A percentile compares a stretch with the other conserved stretches of the same genome.
These are phyloP conservation scores for Gnetum montanum DNA, from an alignment of 75 land plant species.

Conservation along the genomic window DNA sequence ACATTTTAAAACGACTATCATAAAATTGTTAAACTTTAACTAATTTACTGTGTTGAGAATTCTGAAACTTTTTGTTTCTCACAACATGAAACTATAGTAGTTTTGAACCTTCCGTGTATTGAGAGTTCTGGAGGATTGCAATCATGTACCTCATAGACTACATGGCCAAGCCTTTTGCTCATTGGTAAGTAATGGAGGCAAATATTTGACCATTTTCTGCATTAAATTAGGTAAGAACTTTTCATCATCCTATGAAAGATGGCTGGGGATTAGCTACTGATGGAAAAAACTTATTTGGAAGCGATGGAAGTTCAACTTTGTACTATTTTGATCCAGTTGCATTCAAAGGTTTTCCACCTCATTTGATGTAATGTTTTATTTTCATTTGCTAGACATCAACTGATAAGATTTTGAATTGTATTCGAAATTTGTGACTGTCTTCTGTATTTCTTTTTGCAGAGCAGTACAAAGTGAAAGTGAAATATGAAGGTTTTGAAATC, in stretches of 20 bases:
- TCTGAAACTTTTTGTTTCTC: background rate
- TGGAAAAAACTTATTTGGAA: conserved; percentile 76
- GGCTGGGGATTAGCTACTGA: conserved; percentile 96
- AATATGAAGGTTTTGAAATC: conserved; percentile 55
- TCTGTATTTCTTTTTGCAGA: conserved; percentile 30
- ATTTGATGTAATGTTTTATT: background rate
- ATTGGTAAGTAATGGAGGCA: background rate
- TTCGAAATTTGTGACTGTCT: conserved; percentile 1
- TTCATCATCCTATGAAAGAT: conserved; percentile 83
- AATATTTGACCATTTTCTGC: background rate
- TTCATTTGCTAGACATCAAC: background rate
- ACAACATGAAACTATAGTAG: too few relatives aligned
- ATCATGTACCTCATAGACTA: background rate
- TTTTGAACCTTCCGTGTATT: too few relatives aligned
- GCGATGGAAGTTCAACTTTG: conserved; percentile 80
- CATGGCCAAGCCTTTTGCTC: background rate
- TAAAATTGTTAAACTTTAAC: too few relatives aligned
- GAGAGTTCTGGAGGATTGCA: too few relatives aligned
- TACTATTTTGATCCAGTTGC: conserved; percentile 68
- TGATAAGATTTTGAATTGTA: background rate
- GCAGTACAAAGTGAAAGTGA: conserved; percentile 28
- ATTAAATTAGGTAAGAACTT: conserved; percentile 37
- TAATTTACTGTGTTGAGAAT: too few relatives aligned
- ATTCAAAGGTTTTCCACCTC: conserved; percentile 42
- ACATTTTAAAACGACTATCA: too few relatives aligned